A percentile compares a stretch with the other conserved stretches of the same genome.
These are phyloP conservation scores for Daedaleopsis nitida DNA, from an alignment of 768 basidiomycete species.

Conservation along the genomic window DNA sequence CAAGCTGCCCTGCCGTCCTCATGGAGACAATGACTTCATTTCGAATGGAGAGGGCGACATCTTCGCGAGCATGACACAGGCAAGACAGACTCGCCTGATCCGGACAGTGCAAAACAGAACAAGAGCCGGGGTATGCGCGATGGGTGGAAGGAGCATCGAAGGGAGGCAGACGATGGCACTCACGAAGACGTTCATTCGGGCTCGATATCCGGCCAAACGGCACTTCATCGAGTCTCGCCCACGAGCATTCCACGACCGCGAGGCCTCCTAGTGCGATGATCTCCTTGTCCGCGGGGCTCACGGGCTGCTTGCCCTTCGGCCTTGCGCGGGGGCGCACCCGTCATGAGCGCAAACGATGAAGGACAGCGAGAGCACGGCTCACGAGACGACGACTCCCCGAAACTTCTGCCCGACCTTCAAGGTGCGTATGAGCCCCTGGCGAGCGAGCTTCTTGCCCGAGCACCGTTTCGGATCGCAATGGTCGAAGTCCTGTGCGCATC, in stretches of 20 bases:
- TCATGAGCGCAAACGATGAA: too few species aligned
- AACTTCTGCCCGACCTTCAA: slow-evolving; percentile 86
- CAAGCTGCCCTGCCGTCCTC: background rate
- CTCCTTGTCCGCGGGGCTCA: slow-evolving; percentile 84
- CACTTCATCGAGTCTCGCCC: slow-evolving; percentile 94
- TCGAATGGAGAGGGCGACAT: background rate
- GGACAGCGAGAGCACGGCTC: slow-evolving; percentile 34
- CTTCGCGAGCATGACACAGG: background rate
- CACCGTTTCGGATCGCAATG: slow-evolving; percentile 93
- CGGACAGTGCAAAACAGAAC: too few species aligned
- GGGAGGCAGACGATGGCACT: slow-evolving; percentile 27
- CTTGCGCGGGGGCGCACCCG: slow-evolving; percentile 46
- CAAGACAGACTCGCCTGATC: too few species aligned
- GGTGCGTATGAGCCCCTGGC: slow-evolving; percentile 82
- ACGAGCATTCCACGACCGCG: slow-evolving; percentile 98
- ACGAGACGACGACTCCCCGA: slow-evolving; percentile 94
- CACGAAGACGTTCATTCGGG: slow-evolving; percentile 88
- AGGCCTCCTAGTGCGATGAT: slow-evolving; percentile 74
- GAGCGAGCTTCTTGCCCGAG: slow-evolving; percentile 87
- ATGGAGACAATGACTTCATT: background rate
- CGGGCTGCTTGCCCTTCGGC: slow-evolving; percentile 77
- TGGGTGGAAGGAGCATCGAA: too few species aligned
- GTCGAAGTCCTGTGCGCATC: slow-evolving; percentile 76
- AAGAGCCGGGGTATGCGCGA: too few species aligned
- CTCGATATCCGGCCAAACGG: slow-evolving; percentile 93